Evolutionary conservation across 176 grass and related monocot species (phyloP).

Genomic region (Neostapfia colusana): DNA sequence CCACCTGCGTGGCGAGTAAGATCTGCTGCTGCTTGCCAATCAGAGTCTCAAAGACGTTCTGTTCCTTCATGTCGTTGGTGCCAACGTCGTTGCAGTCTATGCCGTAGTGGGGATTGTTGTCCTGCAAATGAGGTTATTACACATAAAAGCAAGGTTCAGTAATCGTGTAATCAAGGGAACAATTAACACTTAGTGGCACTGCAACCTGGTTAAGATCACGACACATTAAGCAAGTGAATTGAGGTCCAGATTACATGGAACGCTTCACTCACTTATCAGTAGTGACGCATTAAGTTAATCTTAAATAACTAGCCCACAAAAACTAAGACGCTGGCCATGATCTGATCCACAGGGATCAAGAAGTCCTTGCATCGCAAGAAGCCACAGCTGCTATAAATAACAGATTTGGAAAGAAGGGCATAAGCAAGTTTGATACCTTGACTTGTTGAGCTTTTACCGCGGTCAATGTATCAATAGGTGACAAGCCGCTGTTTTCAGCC

Average conservation of each 20-base stretch:
- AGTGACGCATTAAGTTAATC: too few relatives aligned
- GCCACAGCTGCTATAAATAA: neutral
- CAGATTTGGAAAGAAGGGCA: neutral
- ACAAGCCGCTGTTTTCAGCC: slow-evolving; percentile 82
- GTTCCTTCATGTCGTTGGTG: slow-evolving; percentile 64
- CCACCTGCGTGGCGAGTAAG: slow-evolving; percentile 66
- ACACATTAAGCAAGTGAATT: neutral
- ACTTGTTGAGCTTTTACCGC: slow-evolving; percentile 82
- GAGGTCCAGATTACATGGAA: neutral
- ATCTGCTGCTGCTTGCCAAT: slow-evolving; percentile 84
- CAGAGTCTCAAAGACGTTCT: slow-evolving; percentile 70
- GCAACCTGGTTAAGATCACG: neutral
- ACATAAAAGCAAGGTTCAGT: neutral
- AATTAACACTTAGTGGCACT: neutral
- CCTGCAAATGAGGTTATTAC: slow-evolving; percentile 32
- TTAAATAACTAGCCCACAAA: too few relatives aligned
- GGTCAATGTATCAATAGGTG: slow-evolving; percentile 78
- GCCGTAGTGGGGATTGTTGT: slow-evolving; percentile 58
- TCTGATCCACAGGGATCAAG: neutral
- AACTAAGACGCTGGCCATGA: too few relatives aligned
- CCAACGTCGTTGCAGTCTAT: slow-evolving; percentile 73
- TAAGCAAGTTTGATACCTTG: slow-evolving; percentile 53
- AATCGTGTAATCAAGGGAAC: neutral
- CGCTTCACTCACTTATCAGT: neutral
- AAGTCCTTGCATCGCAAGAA: neutral